phyloP scores from a whole-genome alignment of 1,139 yeast genomes.

The Magnusiomyces starmeri region DNA sequence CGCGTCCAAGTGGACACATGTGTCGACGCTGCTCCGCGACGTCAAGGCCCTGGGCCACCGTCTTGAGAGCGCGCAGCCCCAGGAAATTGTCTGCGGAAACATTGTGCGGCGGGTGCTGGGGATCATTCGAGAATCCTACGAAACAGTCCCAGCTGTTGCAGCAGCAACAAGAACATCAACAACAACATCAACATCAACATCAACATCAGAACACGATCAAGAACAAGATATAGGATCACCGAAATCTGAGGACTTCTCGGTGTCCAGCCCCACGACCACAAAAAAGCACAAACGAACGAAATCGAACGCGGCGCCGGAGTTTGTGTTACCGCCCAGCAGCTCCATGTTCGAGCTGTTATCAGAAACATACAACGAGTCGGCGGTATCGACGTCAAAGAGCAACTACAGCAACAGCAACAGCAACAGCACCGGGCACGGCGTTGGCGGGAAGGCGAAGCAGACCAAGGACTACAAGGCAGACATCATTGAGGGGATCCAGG shows the following conservation, averaged over 20 bases:
- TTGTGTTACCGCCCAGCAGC: constrained; percentile 37
- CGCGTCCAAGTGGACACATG: constrained; percentile 77
- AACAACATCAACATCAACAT: constrained; percentile 10
- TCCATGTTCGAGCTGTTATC: constrained; percentile 81
- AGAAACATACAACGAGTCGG: constrained; percentile 1
- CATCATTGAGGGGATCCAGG: constrained; percentile 90
- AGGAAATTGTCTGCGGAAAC: constrained; percentile 82
- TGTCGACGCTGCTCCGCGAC: constrained; percentile 61
- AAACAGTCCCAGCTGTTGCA: constrained; percentile 38
- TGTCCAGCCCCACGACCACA: too few relatives aligned
- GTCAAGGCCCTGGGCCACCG: constrained; percentile 45
- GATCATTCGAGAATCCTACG: constrained; percentile 79
- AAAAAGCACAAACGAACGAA: constrained; percentile 1
- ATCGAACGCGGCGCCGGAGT: constrained; percentile 35
- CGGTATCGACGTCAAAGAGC: neutral
- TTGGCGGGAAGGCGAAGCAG: constrained; percentile 35
- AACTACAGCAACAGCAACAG: constrained; percentile 23
- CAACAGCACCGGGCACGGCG: constrained; percentile 13
- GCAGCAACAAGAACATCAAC: constrained; percentile 11
- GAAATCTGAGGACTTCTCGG: too few relatives aligned
- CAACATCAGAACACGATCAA: neutral
- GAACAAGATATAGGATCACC: too few relatives aligned
- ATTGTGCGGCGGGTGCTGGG: constrained; percentile 86
- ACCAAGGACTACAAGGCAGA: constrained; percentile 72
- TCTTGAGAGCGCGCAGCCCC: constrained; percentile 39